phyloP scores from a whole-genome alignment of 2,329 filamentous ascomycete genomes.

The Hymenoscyphus infarciens region DNA sequence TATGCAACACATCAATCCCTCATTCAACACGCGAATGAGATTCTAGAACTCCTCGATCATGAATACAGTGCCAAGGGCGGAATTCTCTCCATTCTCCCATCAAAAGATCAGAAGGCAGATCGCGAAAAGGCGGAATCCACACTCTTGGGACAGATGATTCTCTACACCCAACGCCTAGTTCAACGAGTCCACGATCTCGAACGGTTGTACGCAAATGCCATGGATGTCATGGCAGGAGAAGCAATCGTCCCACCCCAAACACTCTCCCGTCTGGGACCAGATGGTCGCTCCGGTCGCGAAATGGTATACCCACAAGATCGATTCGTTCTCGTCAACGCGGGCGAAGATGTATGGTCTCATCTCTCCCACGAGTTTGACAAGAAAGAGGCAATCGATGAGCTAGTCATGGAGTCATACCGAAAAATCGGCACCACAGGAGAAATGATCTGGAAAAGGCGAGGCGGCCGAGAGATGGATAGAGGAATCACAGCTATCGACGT shows the following conservation, averaged over 20 bases:
- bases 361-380: conserved; percentile 45
- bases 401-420: conserved; percentile 38
- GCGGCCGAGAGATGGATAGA: conserved; percentile 22
- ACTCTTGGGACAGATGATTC: conserved; percentile 55
- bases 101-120: conserved; percentile 37
- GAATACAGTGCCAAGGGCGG: conserved; percentile 55
- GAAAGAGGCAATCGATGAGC: conserved; percentile 37
- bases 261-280: conserved; percentile 50
- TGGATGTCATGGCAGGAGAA: conserved; percentile 49
- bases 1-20: conserved; percentile 38
- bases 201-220: conserved; percentile 47
- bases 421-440: conserved; percentile 42
- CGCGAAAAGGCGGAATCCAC: conserved; percentile 46
- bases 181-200: conserved; percentile 56
- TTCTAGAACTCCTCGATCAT: conserved; percentile 57
- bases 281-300: conserved; percentile 45
- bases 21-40: conserved; percentile 55
- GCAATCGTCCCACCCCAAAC: conserved; percentile 50
- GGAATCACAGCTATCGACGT: conserved; percentile 50
- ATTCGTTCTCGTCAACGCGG: conserved; percentile 53
- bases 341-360: conserved; percentile 47
- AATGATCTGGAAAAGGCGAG: conserved; percentile 24
- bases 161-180: conserved; percentile 51
- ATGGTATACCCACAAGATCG: conserved; percentile 53
- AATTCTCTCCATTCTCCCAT: conserved; percentile 51